phyloP scores from a whole-genome alignment of 768 basidiomycete genomes.

The Megacollybia marginata region DNA sequence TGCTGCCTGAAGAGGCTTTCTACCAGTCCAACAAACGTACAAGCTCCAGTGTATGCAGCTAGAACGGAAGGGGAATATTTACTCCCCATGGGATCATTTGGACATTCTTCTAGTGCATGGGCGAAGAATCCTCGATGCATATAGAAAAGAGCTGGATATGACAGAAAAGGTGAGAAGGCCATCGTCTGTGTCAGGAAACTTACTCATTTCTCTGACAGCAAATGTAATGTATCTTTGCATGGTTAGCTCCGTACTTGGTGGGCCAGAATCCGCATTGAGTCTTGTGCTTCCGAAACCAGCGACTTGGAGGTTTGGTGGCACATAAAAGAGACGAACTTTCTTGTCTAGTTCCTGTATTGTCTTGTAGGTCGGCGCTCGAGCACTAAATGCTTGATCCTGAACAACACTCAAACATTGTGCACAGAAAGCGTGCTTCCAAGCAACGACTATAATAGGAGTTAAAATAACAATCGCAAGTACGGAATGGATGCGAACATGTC shows the following conservation, averaged over 20 bases:
- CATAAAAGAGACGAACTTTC: conserved; percentile 55
- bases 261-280: conserved; percentile 26
- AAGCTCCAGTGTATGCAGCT: conserved; percentile 63
- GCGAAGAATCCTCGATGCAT: conserved; percentile 75
- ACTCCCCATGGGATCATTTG: conserved; percentile 60
- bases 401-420: conserved; percentile 56
- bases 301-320: conserved; percentile 22
- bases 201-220: conserved; percentile 64
- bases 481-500: conserved; percentile 40
- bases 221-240: conserved; percentile 64
- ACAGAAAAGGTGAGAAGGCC: conserved; percentile 2
- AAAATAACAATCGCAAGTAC: conserved; percentile 1
- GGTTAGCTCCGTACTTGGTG: conserved; percentile 47
- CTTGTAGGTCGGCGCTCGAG: conserved; percentile 53
- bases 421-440: conserved; percentile 65
- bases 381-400: conserved; percentile 63
- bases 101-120: conserved; percentile 55
- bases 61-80: conserved; percentile 63
- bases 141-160: conserved; percentile 49
- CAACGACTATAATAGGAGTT: conserved; percentile 34
- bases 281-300: conserved; percentile 46
- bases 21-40: conserved; percentile 58
- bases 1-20: conserved; percentile 61
- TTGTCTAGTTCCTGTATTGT: conserved; percentile 58
- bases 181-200: conserved; percentile 12